Percentiles rank a stretch among this genome's conserved stretches.
These are phyloP conservation scores for Thoreauomyces humboldtii DNA, from an alignment of 192 early-diverging fungal species.

Conservation along the genomic window DNA sequence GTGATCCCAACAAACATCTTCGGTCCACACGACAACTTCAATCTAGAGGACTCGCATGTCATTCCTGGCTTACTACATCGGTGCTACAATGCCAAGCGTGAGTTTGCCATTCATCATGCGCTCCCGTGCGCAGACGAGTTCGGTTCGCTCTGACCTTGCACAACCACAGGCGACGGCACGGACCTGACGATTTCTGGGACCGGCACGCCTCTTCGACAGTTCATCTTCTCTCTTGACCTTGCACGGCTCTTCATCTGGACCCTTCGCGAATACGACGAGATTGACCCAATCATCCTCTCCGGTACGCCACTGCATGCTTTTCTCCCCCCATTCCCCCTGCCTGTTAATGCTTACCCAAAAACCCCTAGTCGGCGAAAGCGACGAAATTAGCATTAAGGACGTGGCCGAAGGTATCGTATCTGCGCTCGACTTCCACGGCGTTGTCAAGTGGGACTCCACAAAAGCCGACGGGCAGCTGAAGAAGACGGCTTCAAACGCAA, in stretches of 20 bases:
- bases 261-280: slow-evolving; percentile 75
- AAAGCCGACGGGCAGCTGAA: slow-evolving; percentile 79
- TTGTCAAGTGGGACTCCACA: slow-evolving; percentile 64
- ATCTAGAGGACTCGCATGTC: slow-evolving; percentile 76
- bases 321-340: slow-evolving; percentile 9
- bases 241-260: slow-evolving; percentile 78
- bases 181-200: slow-evolving; percentile 73
- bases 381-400: slow-evolving; percentile 72
- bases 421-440: slow-evolving; percentile 64
- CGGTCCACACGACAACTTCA: slow-evolving; percentile 77
- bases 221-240: slow-evolving; percentile 79
- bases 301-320: slow-evolving; percentile 43
- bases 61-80: slow-evolving; percentile 79
- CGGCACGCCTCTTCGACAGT: slow-evolving; percentile 76
- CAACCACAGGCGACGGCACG: slow-evolving; percentile 58
- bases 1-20: slow-evolving; percentile 83
- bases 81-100: slow-evolving; percentile 77
- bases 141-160: slow-evolving; percentile 6
- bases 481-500: slow-evolving; percentile 81
- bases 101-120: too few species aligned
- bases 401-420: slow-evolving; percentile 74
- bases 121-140: too few species aligned
- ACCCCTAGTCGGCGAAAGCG: too few species aligned
- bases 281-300: slow-evolving; percentile 78
- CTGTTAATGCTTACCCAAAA: neutral